Base-by-base conservation (phyloP, 2,329 filamentous ascomycete genomes). In the Phaeoacremonium minimum region DNA sequence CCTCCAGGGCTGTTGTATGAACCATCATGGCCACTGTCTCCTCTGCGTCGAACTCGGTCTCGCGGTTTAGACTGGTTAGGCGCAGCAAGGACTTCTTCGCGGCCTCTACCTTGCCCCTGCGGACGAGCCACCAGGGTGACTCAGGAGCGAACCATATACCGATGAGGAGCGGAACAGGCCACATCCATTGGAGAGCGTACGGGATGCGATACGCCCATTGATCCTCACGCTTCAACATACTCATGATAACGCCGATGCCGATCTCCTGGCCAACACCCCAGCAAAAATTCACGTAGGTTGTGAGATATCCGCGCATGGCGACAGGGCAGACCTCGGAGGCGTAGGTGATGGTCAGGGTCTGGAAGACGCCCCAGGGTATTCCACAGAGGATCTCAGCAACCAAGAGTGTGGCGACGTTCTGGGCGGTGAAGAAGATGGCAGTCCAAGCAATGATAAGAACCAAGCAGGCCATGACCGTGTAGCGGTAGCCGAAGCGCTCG, bases 1-100 rank as follows among this genome's bases (percentile, higher is more conserved):
- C 74, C 57, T 95, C 89, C 9, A 94, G 67, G 0, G 84, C 83
- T 1, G 85, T 90, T 1, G 88, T 95, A 55, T 94, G 87, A 2
- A 88, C 79, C 85, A 95, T 95, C 87, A 95, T 94, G 50, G 86
- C 82, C 33, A 95, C 71, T 0, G 87, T 93, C 62, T 93, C 87
- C 44, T 94, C 85, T 9, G 85, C 77, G 51, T 94, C 77, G 49
- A 93, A 90, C 42, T 83, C 75, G 1, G 78, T 82, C 42, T 87
- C 81, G 36, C 69, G 67, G 44, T 79, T 66, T 12, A 69, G 49
- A 49, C 73, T 82, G 5, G 83, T 86, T 15, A 87, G 65, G 4
- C 83, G 77, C 33, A 83, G 64, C 15, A 87, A 69, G 2, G 82
- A 66, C 32, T 66, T 63, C 62, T 85, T 85, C 18, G 84, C 84